Conservation (phyloP, 75 land plant genomes). For the Selaginella moellendorffii region DNA sequence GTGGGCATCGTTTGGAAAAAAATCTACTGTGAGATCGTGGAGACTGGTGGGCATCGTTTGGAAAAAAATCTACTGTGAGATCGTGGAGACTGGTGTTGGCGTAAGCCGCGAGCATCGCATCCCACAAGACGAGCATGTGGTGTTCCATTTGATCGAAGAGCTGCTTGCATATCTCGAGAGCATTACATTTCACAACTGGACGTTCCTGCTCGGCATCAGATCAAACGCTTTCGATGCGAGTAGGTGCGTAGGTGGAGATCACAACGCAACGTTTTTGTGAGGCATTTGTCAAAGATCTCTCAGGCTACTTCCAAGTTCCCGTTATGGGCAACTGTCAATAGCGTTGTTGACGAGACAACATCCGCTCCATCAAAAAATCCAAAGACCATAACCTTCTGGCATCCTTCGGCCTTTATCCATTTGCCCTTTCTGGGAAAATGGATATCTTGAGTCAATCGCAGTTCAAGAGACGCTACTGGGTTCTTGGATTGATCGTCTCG, state of each 20-base stretch:
- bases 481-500: neutral
- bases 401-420: neutral
- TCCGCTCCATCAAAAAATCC: neutral
- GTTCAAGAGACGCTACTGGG: neutral
- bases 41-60: constrained; percentile 22
- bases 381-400: neutral
- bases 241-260: neutral
- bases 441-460: neutral
- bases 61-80: constrained; percentile 20
- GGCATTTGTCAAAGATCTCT: constrained; percentile 2
- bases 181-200: neutral
- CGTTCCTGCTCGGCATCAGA: neutral
- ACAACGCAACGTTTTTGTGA: neutral
- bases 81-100: constrained; percentile 16
- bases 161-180: neutral
- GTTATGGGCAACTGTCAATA: neutral
- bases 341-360: neutral
- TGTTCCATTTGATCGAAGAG: neutral
- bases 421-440: constrained; percentile 1
- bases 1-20: constrained; percentile 28
- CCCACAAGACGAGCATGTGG: neutral
- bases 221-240: neutral
- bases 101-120: constrained; percentile 12
- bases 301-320: neutral
- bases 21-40: constrained; percentile 13